Percentiles rank a stretch among this genome's conserved stretches.
phyloP scores from a whole-genome alignment of 371 early-diverging fungal species.

The Mucor velutinosus region DNA sequence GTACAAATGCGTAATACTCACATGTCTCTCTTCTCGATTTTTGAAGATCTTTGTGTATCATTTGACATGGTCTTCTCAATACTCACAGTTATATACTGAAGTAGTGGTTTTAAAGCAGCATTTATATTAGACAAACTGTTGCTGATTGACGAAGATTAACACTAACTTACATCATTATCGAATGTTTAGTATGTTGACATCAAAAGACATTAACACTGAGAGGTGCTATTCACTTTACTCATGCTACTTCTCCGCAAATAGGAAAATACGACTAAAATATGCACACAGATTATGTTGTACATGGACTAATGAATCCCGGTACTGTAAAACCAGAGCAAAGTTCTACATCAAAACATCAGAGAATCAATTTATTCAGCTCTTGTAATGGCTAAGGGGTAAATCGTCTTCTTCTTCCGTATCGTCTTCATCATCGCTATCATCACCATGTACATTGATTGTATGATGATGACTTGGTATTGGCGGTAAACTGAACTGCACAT shows the following conservation, averaged over 20 bases:
- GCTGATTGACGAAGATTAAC: background rate
- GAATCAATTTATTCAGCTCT: constrained; percentile 5
- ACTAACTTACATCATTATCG: background rate
- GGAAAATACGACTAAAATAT: background rate
- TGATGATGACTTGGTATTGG: constrained; percentile 17
- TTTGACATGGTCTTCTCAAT: background rate
- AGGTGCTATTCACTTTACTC: no score
- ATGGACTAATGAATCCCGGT: background rate
- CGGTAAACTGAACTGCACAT: constrained; percentile 19
- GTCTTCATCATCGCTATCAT: background rate
- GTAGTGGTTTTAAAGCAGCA: background rate
- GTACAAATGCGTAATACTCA: background rate
- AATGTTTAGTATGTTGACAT: background rate
- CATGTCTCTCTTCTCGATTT: background rate
- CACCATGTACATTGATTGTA: background rate
- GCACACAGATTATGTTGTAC: background rate
- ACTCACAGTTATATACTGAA: background rate
- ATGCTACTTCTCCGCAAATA: background rate
- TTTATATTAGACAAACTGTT: background rate
- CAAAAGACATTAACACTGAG: background rate
- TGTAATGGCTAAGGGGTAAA: constrained; percentile 37
- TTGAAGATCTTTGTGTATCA: background rate
- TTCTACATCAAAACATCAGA: background rate
- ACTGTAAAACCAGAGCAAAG: background rate
- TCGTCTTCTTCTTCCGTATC: constrained; percentile 32